Percentiles rank a stretch among this genome's conserved stretches.
Conservation (phyloP, 1,284 basidiomycete species). For the Leccinum fallax region DNA sequence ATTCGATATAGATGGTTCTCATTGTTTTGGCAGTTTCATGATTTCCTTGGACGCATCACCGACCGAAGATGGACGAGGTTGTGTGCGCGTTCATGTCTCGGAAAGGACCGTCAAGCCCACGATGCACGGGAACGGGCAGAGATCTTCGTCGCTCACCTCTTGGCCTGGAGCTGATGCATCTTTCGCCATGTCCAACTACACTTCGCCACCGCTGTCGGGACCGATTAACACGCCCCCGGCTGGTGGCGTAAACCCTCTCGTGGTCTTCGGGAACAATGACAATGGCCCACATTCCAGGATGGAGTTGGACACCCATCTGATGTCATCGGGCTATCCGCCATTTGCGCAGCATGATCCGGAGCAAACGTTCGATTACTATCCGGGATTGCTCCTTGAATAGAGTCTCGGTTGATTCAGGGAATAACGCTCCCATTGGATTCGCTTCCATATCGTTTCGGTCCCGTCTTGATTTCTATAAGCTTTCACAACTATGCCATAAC, state of each 20-base stretch:
- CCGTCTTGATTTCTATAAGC: constrained; percentile 5
- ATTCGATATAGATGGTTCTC: constrained; percentile 50
- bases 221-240: constrained; percentile 23
- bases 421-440: neutral
- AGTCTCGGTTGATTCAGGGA: constrained; percentile 60
- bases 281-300: constrained; percentile 21
- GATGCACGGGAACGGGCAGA: constrained; percentile 30
- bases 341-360: constrained; percentile 36
- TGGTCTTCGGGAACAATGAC: constrained; percentile 22
- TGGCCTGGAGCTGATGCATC: constrained; percentile 30
- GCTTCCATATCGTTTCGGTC: neutral
- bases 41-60: constrained; percentile 71
- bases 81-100: constrained; percentile 68
- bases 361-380: constrained; percentile 42
- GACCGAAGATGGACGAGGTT: constrained; percentile 68
- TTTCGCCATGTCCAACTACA: constrained; percentile 29
- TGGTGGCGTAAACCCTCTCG: constrained; percentile 27
- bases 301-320: constrained; percentile 26
- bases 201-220: constrained; percentile 34
- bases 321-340: constrained; percentile 27
- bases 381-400: constrained; percentile 41
- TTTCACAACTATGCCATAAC: constrained; percentile 16
- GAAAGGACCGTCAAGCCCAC: constrained; percentile 42
- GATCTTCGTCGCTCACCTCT: constrained; percentile 33
- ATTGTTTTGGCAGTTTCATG: constrained; percentile 57